A percentile compares a stretch with the other conserved stretches of the same genome.
phyloP scores from a whole-genome alignment of 257 asterid species.

The Nicotiana otophora region DNA sequence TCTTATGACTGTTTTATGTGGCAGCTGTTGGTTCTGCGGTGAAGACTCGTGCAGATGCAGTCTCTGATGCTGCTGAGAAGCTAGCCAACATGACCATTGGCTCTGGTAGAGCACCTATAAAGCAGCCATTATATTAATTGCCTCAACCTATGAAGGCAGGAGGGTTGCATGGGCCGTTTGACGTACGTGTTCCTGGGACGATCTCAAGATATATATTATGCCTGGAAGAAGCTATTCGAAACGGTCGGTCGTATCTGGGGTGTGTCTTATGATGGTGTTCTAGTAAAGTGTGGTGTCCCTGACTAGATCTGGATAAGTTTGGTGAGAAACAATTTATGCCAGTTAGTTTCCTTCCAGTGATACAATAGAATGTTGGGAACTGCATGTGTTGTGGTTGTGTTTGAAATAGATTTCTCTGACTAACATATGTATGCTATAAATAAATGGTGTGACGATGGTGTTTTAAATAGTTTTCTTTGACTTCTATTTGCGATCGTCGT shows the following conservation, averaged over 20 bases:
- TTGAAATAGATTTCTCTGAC: background rate
- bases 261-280: background rate
- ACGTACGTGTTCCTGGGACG: constrained; percentile 36
- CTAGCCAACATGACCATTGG: constrained; percentile 50
- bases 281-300: background rate
- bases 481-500: background rate
- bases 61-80: constrained; percentile 54
- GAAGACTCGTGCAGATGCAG: constrained; percentile 33
- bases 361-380: background rate
- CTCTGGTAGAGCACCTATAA: constrained; percentile 35
- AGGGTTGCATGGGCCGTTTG: constrained; percentile 62
- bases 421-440: background rate
- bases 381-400: background rate
- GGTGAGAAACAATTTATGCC: background rate
- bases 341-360: background rate
- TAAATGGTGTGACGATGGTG: background rate
- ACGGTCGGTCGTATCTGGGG: background rate
- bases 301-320: background rate
- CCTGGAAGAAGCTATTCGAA: constrained; percentile 41
- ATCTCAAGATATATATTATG: constrained; percentile 49
- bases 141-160: constrained; percentile 79
- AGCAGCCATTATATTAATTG: constrained; percentile 35
- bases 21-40: constrained; percentile 36
- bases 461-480: background rate
- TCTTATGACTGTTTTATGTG: background rate